Evolutionary conservation across 495 filamentous ascomycete species (phyloP), one percentile per base, ranked within the genome.

Genomic region (Extremus antarcticus): DNA sequence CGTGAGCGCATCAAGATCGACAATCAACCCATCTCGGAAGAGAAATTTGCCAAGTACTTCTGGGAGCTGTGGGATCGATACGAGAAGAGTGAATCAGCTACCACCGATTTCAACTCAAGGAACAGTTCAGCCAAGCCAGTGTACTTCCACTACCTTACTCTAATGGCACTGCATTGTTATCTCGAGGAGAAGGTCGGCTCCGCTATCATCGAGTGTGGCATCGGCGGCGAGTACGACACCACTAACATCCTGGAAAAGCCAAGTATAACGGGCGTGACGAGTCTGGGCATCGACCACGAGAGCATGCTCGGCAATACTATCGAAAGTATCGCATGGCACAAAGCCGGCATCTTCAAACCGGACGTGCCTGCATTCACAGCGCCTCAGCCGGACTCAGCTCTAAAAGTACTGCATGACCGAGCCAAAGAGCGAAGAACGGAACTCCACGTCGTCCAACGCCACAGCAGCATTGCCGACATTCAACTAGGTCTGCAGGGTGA

Each of bases 291-390:
- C 58, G 94, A 98, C 61, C 92, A 98, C 62, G 80, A 82, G 15
- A 75, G 73, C 16, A 73, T 89, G 65, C 77, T 98, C 29, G 92
- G 92, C 15, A 68, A 78, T 32, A 94, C 92, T 0, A 82, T 95
- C 41, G 86, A 90, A 47, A 77, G 90, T 59, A 98, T 98, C 56
- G 91, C 94, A 2, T 97, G 94, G 92, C 91, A 98, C 64, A 97
- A 98, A 68, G 87, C 79, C 13, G 92, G 92, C 13, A 91, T 97
- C 50, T 84, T 95, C 73, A 98, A 97, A 66, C 22, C 66, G 1
- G 81, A 78, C 0, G 73, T 74, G 11, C 77, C 80, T 9, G 85
- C 80, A 1, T 92, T 94, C 53, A 87, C 84, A 0, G 80, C 86
- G 11, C 79, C 81, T 16, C 92, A 98, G 66, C 71, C 74, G 0